phyloP scores from a whole-genome alignment of 1,284 basidiomycete genomes.

The Lentinus polychrous region DNA sequence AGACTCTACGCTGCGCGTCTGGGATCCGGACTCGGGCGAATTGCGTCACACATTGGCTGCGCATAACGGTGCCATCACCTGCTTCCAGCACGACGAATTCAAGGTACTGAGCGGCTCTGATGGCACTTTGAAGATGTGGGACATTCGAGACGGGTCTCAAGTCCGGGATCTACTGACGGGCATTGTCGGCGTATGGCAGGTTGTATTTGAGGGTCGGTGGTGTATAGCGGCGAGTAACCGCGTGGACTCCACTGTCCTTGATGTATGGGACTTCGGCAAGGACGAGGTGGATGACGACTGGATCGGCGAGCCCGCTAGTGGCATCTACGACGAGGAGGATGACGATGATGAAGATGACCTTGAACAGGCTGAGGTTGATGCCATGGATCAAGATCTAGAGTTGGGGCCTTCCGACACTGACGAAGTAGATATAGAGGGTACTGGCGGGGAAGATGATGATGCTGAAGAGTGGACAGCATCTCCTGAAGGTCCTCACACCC shows the following conservation, averaged over 20 bases:
- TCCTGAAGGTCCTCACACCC: not conserved
- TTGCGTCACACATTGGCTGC: constrained; percentile 77
- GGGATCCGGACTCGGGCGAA: constrained; percentile 82
- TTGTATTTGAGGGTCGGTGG: constrained; percentile 87
- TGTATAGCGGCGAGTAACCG: constrained; percentile 89
- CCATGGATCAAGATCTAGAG: constrained; percentile 63
- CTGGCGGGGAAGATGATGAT: constrained; percentile 24
- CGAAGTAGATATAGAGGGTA: constrained; percentile 35
- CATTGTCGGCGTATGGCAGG: constrained; percentile 93
- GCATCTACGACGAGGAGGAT: constrained; percentile 45
- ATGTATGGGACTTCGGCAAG: constrained; percentile 82
- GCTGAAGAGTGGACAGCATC: not conserved
- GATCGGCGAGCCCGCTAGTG: constrained; percentile 44
- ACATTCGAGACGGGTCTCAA: constrained; percentile 77
- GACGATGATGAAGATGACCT: constrained; percentile 48
- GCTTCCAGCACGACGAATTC: constrained; percentile 96
- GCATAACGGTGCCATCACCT: constrained; percentile 92
- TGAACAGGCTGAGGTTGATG: constrained; percentile 47
- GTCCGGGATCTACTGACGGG: constrained; percentile 83
- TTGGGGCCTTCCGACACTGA: constrained; percentile 43
- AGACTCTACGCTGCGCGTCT: constrained; percentile 87
- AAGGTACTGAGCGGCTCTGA: constrained; percentile 92
- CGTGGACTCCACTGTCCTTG: constrained; percentile 69
- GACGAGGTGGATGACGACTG: constrained; percentile 52
- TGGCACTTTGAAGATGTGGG: constrained; percentile 97